Evolutionary conservation across 768 basidiomycete species (phyloP).

Genomic region (Sarcomyxa edulis): DNA sequence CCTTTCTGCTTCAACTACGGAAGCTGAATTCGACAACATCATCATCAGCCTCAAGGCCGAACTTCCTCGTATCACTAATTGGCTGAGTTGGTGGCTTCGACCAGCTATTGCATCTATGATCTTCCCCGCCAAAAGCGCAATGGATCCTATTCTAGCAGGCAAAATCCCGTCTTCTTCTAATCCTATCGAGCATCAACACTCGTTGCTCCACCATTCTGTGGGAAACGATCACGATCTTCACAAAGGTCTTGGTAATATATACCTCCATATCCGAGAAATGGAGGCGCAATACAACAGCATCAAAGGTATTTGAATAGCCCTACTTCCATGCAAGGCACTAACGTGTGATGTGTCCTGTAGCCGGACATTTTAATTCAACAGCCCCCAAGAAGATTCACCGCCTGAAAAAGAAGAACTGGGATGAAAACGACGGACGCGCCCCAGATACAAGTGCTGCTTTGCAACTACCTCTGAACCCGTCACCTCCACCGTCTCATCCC

Average conservation of each 20-base stretch:
- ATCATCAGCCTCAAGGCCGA: slow-evolving; percentile 2
- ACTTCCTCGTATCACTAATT: slow-evolving; percentile 9
- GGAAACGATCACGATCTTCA: slow-evolving; percentile 15
- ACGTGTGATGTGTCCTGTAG: no score
- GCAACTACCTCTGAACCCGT: not conserved
- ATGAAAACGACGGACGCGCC: slow-evolving; percentile 13
- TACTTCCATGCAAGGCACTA: no score
- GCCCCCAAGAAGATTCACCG: not conserved
- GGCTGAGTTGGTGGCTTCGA: no score
- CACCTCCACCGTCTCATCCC: not conserved
- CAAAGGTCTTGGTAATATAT: slow-evolving; percentile 11
- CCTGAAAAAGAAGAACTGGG: not conserved
- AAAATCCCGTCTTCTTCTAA: slow-evolving; percentile 16
- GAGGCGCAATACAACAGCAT: slow-evolving; percentile 12
- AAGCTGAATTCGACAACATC: slow-evolving; percentile 1
- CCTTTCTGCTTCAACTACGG: no score
- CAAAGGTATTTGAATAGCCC: no score
- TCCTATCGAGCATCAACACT: slow-evolving; percentile 17
- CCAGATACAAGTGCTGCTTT: slow-evolving; percentile 11
- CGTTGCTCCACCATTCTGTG: slow-evolving; percentile 16
- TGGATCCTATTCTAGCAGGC: slow-evolving; percentile 7
- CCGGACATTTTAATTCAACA: slow-evolving; percentile 6
- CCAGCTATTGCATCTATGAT: slow-evolving; percentile 15
- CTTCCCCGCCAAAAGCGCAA: slow-evolving; percentile 13
- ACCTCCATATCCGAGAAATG: slow-evolving; percentile 11